Percentiles rank a stretch among this genome's conserved stretches.
phyloP scores from a whole-genome alignment of 352 stramenopile genomes.

The Phytophthora rubi region DNA sequence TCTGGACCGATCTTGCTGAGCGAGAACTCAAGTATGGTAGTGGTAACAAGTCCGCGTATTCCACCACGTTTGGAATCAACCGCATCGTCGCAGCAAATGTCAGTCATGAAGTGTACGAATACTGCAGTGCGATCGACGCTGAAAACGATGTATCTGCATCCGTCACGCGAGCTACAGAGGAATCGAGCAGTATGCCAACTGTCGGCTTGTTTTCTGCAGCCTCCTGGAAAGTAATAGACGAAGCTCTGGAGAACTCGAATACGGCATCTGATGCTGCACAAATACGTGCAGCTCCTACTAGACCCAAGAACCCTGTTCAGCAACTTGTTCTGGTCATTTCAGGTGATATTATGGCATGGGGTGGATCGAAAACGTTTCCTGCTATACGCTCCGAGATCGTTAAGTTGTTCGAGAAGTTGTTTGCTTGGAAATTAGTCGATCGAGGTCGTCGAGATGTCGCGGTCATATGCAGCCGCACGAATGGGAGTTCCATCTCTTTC shows the following conservation, averaged over 20 bases:
- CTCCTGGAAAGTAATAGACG: conserved; percentile 71
- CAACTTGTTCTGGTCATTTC: conserved; percentile 63
- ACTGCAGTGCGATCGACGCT: conserved; percentile 20
- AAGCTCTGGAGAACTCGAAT: conserved; percentile 40
- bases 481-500: conserved; percentile 50
- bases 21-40: conserved; percentile 57
- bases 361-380: conserved; percentile 37
- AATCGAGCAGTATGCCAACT: conserved; percentile 12
- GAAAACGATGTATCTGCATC: conserved; percentile 1
- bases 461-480: conserved; percentile 50
- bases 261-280: conserved; percentile 3
- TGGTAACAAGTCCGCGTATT: conserved; percentile 56
- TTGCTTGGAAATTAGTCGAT: conserved; percentile 65
- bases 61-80: conserved; percentile 57
- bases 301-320: conserved; percentile 45
- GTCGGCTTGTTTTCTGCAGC: conserved; percentile 57
- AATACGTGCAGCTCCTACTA: conserved; percentile 2
- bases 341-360: conserved; percentile 55
- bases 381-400: conserved; percentile 52
- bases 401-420: conserved; percentile 67
- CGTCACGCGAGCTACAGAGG: conserved; percentile 1
- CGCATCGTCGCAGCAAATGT: conserved; percentile 61
- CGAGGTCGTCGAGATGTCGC: conserved; percentile 40
- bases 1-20: conserved; percentile 69
- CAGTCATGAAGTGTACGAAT: conserved; percentile 54